Evolutionary conservation across 148 eudicot species (phyloP).

Genomic region (Amaranthus palmeri): DNA sequence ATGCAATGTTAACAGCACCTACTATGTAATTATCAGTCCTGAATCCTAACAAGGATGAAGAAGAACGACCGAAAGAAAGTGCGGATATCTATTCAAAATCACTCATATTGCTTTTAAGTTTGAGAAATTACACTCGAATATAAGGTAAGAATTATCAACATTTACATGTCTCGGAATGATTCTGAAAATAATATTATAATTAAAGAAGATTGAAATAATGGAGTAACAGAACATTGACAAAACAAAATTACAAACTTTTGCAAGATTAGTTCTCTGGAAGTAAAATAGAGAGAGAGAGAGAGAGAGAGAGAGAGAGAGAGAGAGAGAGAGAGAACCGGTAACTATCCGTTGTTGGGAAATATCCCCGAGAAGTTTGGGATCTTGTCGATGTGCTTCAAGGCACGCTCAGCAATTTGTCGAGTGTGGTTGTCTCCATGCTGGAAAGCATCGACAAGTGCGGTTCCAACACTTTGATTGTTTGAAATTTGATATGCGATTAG

Average conservation of each 20-base stretch:
- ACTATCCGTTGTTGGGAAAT: constrained; percentile 48
- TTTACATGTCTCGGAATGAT: background rate
- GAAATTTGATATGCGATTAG: constrained; percentile 57
- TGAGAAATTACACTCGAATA: too few relatives aligned
- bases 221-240: background rate
- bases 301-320: too few relatives aligned
- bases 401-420: constrained; percentile 82
- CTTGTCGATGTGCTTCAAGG: constrained; percentile 75
- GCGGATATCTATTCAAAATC: too few relatives aligned
- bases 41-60: too few relatives aligned
- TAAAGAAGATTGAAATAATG: constrained; percentile 16
- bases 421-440: constrained; percentile 79
- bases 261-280: background rate
- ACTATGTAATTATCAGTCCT: too few relatives aligned
- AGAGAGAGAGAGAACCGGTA: background rate
- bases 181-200: background rate
- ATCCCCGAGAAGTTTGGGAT: constrained; percentile 92
- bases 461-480: constrained; percentile 61
- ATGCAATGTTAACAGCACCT: too few relatives aligned
- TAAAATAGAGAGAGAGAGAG: background rate
- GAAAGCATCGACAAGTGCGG: constrained; percentile 86
- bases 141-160: too few relatives aligned
- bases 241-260: background rate
- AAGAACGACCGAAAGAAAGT: too few relatives aligned
- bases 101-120: too few relatives aligned